Base-by-base conservation (phyloP, 805 yeast genomes). In the Jamesozyma jinghongensis region DNA sequence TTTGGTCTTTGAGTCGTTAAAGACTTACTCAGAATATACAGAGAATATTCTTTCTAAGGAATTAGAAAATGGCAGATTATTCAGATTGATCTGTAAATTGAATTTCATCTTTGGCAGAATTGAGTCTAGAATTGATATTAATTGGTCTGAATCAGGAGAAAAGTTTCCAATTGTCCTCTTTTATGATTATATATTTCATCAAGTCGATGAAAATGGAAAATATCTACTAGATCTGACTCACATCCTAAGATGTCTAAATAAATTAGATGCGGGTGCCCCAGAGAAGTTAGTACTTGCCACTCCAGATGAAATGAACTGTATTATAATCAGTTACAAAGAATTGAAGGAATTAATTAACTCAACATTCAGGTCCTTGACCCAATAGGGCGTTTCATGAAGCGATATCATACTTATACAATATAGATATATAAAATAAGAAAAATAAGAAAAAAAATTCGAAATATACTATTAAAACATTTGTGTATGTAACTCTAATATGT, bases 231-330 rank as follows among this genome's bases (percentile, higher is more conserved):
- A 92, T 61, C 67, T 92, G 51, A 79, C 87, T 1, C 86, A 86
- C 58, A 88, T 87, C 5, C 65, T 92, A 45, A 68, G 76, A 37
- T 75, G 82, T 52, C 66, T 92, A 53, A 90, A 90, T 63, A 92
- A 90, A 62, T 67, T 92, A 48, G 98, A 92, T 57, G 94, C 90
- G 5, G 97, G 97, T 1, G 72, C 81, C 27, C 87, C 85, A 38
- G 98, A 92, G 62, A 78, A 75, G 49, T 63, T 92, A 13, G 66
- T 88, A 57, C 70, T 92, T 39, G 85, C 86, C 1, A 80, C 92
- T 27, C 74, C 81, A 10, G 95, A 88, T 59, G 95, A 86, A 56
- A 80, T 79, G 66, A 81, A 77, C 34, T 87, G 97, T 59, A 66
- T 92, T 45, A 79, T 92, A 32, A 81, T 85, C 40, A 77, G 88